A percentile compares a stretch with the other conserved stretches of the same genome.
Conservation (phyloP, 2,329 filamentous ascomycete species). For the Colletotrichum viniferum region DNA sequence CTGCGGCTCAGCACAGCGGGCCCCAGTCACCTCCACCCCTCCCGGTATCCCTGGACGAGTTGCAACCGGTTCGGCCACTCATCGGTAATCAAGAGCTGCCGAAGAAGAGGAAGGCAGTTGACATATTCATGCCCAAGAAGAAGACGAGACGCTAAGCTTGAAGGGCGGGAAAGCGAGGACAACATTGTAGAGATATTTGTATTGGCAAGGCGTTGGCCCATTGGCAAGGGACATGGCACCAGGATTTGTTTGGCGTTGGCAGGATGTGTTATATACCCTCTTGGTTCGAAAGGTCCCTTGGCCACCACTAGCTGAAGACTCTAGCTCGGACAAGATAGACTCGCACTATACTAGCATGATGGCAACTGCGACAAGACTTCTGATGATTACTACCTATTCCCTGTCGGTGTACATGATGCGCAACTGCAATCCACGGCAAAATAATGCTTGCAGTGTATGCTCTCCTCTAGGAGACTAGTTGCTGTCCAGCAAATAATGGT, state of each 20-base stretch:
- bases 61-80: not conserved
- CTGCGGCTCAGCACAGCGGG: not conserved
- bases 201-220: not conserved
- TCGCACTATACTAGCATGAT: not conserved
- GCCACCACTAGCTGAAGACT: not conserved
- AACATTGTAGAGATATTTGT: not conserved
- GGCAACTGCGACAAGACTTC: not conserved
- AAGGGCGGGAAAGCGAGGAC: not conserved
- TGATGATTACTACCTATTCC: not conserved
- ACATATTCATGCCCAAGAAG: constrained; percentile 57
- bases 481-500: not conserved
- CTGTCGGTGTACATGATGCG: not conserved
- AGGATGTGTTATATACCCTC: not conserved
- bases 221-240: not conserved
- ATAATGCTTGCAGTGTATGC: not conserved
- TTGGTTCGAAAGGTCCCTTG: constrained; percentile 1
- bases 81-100: constrained; percentile 2
- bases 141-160: constrained; percentile 28
- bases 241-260: not conserved
- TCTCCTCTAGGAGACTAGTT: not conserved
- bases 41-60: constrained; percentile 10
- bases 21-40: constrained; percentile 26
- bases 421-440: not conserved
- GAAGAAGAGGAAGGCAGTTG: constrained; percentile 49
- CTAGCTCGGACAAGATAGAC: not conserved